Conservation (phyloP, 257 asterid species). For the Capsicum chinense region DNA sequence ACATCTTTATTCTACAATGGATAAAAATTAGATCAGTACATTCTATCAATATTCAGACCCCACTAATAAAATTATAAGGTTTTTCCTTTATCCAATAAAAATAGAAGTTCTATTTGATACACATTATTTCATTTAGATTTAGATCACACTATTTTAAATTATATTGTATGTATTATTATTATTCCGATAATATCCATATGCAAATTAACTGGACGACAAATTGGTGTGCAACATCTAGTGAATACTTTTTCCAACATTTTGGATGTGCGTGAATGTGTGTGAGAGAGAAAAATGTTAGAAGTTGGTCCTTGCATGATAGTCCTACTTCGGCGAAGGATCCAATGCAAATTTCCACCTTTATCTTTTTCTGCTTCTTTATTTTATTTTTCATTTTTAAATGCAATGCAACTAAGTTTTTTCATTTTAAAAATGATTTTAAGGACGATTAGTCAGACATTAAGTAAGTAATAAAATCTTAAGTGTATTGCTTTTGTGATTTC, state of each 20-base stretch:
- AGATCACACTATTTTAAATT: no score
- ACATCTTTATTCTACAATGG: no score
- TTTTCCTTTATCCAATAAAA: no score
- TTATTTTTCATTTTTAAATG: neutral
- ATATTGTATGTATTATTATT: no score
- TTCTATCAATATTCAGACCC: no score
- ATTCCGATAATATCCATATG: no score
- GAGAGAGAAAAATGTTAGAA: neutral
- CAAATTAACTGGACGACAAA: no score
- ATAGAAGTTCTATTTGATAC: no score
- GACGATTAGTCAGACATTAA: constrained; percentile 16
- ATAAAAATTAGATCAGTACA: no score
- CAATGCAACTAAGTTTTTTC: neutral
- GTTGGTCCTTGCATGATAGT: constrained; percentile 20
- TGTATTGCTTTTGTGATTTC: constrained; percentile 6
- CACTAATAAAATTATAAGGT: no score
- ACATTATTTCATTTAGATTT: no score
- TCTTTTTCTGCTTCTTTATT: neutral
- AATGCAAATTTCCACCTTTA: constrained; percentile 1
- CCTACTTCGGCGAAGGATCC: constrained; percentile 30
- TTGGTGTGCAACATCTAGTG: neutral
- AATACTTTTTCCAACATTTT: constrained; percentile 11
- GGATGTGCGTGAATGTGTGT: neutral
- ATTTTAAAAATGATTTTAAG: neutral
- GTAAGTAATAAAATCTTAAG: constrained; percentile 15